phyloP scores from a whole-genome alignment of 176 grass and related monocot species.

The Phoenix dactylifera region DNA sequence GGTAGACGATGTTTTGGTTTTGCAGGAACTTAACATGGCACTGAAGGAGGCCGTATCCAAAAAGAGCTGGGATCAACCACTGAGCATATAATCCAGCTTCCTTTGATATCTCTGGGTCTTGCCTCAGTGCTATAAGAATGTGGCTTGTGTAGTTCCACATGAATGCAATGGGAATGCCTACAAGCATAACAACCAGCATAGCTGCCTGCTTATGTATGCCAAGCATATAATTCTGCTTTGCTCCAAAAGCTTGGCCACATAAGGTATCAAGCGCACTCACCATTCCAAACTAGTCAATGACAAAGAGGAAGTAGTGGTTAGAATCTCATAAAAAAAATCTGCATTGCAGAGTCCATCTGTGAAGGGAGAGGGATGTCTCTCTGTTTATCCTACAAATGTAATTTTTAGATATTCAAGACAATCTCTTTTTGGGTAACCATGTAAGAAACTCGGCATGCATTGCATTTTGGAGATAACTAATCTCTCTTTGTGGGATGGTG shows the following conservation, averaged over 20 bases:
- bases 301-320: background rate
- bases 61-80: constrained; percentile 62
- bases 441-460: too few relatives aligned
- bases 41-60: constrained; percentile 52
- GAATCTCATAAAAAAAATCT: too few relatives aligned
- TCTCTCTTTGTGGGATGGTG: too few relatives aligned
- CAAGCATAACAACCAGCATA: constrained; percentile 44
- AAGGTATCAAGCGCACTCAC: constrained; percentile 35
- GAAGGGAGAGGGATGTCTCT: too few relatives aligned
- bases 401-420: too few relatives aligned
- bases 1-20: constrained; percentile 53
- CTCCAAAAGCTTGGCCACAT: constrained; percentile 72
- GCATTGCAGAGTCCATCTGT: too few relatives aligned
- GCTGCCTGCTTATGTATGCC: constrained; percentile 72
- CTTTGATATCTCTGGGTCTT: constrained; percentile 46
- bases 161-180: constrained; percentile 32
- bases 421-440: too few relatives aligned
- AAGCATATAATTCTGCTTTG: constrained; percentile 48
- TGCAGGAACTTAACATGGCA: constrained; percentile 63
- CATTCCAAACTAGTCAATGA: constrained; percentile 22
- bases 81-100: constrained; percentile 52
- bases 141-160: constrained; percentile 43
- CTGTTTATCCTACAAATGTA: too few relatives aligned
- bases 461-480: too few relatives aligned
- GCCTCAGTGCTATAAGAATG: constrained; percentile 52